phyloP scores from a whole-genome alignment of 2,329 filamentous ascomycete species.

The Ophiosphaerella narmari region DNA sequence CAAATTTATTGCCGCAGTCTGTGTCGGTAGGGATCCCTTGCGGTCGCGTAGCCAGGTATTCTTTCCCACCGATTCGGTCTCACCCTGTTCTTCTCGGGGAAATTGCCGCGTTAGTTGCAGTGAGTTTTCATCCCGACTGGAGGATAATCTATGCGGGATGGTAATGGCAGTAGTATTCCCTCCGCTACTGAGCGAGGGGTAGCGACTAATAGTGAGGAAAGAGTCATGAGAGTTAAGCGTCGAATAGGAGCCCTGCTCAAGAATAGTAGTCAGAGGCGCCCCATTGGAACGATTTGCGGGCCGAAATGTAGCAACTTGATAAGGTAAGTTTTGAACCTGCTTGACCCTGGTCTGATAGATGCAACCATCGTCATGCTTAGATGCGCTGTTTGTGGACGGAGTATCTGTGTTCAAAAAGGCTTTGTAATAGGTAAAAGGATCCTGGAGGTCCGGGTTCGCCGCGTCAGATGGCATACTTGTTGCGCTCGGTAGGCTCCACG shows the following conservation, averaged over 20 bases:
- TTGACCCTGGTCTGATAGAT: conserved; percentile 4
- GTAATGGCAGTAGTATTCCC: conserved; percentile 21
- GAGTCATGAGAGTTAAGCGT: conserved; percentile 46
- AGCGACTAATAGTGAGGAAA: conserved; percentile 23
- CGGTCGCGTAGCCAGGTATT: conserved; percentile 8
- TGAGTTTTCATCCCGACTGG: conserved; percentile 20
- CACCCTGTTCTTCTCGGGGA: conserved; percentile 11
- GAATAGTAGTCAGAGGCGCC: conserved; percentile 50
- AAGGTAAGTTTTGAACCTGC: conserved; percentile 14
- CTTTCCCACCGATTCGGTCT: not conserved
- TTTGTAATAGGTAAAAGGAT: conserved; percentile 29
- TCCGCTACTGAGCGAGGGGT: conserved; percentile 18
- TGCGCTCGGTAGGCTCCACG: conserved; percentile 8
- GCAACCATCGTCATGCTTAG: conserved; percentile 18
- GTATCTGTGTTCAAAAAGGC: conserved; percentile 15
- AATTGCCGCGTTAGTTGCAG: conserved; percentile 25
- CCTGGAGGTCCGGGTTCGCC: conserved; percentile 10
- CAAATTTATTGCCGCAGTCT: conserved; percentile 13
- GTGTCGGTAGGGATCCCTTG: conserved; percentile 7
- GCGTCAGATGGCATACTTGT: conserved; percentile 6
- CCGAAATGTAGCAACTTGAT: conserved; percentile 28
- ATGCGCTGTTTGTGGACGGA: conserved; percentile 4
- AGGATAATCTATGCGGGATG: conserved; percentile 16
- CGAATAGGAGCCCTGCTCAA: conserved; percentile 49
- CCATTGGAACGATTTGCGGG: conserved; percentile 39